phyloP scores from a whole-genome alignment of 164 flowering plant species.

The Euptelea pleiosperma region DNA sequence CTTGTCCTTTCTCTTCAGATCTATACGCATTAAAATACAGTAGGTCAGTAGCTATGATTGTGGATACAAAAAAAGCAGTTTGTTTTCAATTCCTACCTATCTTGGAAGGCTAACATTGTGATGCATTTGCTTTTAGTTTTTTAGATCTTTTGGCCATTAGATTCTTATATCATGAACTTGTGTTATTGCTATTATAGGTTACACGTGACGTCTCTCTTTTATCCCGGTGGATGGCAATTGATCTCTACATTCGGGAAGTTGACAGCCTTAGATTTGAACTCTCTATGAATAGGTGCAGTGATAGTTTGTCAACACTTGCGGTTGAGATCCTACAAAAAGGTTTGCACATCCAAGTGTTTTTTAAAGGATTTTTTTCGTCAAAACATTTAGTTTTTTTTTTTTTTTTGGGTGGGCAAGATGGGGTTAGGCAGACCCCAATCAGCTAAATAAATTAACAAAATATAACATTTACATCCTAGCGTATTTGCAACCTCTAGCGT shows the following conservation, averaged over 20 bases:
- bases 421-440: neutral
- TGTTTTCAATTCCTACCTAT: neutral
- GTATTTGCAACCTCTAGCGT: no score
- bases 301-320: conserved; percentile 47
- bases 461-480: no score
- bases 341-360: conserved; percentile 19
- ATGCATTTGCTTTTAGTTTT: neutral
- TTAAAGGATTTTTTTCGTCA: neutral
- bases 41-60: neutral
- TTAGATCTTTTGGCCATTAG: neutral
- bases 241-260: conserved; percentile 81
- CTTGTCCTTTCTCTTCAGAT: neutral
- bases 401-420: no score
- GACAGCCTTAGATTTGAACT: conserved; percentile 92
- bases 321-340: conserved; percentile 77
- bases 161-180: no score
- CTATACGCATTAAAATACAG: neutral
- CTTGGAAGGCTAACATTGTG: neutral
- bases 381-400: neutral
- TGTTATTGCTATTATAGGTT: conserved; percentile 50
- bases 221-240: conserved; percentile 95
- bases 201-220: conserved; percentile 85
- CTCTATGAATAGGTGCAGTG: conserved; percentile 77
- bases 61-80: neutral
- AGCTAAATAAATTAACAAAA: neutral